A percentile compares a stretch with the other conserved stretches of the same genome.
Conservation (phyloP, 176 grass and related monocot species). For the Oryza rufipogon region DNA sequence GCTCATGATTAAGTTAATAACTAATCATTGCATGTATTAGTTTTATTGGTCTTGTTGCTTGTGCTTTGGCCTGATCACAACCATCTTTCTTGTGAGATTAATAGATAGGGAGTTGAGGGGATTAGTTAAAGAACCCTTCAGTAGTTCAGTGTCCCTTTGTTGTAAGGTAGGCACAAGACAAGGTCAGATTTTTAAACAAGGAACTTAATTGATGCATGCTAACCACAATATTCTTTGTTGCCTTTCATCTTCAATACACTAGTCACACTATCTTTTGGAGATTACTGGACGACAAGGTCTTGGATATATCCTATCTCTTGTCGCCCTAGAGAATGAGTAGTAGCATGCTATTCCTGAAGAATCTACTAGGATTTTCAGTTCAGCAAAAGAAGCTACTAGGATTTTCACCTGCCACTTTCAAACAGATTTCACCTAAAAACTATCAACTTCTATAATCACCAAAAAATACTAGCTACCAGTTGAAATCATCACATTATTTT, state of each 20-base stretch:
- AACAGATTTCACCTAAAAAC: not conserved
- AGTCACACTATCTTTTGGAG: not conserved
- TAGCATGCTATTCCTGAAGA: slow-evolving; percentile 16
- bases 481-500: not conserved
- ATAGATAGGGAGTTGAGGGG: not conserved
- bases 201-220: slow-evolving; percentile 32
- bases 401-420: not conserved
- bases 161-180: slow-evolving; percentile 58
- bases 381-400: not conserved
- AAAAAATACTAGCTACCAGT: not conserved
- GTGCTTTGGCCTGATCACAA: not conserved
- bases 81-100: not conserved
- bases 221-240: slow-evolving; percentile 10
- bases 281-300: slow-evolving; percentile 12
- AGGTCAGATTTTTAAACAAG: slow-evolving; percentile 9
- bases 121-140: slow-evolving; percentile 8
- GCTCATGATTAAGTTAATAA: not conserved
- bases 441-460: not conserved
- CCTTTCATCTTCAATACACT: not conserved
- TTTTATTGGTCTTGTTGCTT: slow-evolving; percentile 14
- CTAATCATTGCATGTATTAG: not conserved
- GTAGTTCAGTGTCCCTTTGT: slow-evolving; percentile 32
- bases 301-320: not conserved
- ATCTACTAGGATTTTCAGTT: not conserved
- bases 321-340: not conserved